Conservation (phyloP, 805 yeast genomes). For the Metschnikowia cubensis region DNA sequence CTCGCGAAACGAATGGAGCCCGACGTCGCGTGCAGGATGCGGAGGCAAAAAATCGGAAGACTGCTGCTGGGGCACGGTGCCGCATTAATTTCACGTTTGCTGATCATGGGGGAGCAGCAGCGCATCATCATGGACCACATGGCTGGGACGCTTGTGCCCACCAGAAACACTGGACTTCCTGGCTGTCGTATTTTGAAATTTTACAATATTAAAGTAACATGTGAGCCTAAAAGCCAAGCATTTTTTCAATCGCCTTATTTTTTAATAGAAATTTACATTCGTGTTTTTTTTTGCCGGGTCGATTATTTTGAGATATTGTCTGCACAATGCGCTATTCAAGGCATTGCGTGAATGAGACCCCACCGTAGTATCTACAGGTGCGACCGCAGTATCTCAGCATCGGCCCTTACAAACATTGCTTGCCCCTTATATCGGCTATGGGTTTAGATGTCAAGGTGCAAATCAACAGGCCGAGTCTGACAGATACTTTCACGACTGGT, state of each 20-base stretch:
- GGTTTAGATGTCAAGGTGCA: conserved; percentile 28
- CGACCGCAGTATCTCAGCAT: background rate
- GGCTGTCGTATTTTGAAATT: too few relatives aligned
- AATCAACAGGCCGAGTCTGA: conserved; percentile 20
- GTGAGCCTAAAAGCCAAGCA: too few relatives aligned
- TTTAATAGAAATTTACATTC: background rate
- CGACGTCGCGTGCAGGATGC: conserved; percentile 2
- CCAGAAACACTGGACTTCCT: too few relatives aligned
- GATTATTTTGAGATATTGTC: background rate
- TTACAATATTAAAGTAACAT: too few relatives aligned
- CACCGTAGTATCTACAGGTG: background rate
- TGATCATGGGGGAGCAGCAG: background rate
- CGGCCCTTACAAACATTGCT: background rate
- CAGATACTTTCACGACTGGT: conserved; percentile 45
- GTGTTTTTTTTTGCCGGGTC: background rate
- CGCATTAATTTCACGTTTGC: background rate
- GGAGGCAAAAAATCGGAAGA: background rate
- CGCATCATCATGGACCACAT: background rate
- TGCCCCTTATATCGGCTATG: conserved; percentile 5
- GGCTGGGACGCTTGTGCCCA: background rate
- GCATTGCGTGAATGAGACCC: background rate
- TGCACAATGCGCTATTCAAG: background rate
- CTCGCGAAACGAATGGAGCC: conserved; percentile 3
- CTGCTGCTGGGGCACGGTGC: background rate
- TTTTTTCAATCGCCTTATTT: too few relatives aligned